phyloP scores from a whole-genome alignment of 1,139 yeast genomes.

The Dujonia santamariae region DNA sequence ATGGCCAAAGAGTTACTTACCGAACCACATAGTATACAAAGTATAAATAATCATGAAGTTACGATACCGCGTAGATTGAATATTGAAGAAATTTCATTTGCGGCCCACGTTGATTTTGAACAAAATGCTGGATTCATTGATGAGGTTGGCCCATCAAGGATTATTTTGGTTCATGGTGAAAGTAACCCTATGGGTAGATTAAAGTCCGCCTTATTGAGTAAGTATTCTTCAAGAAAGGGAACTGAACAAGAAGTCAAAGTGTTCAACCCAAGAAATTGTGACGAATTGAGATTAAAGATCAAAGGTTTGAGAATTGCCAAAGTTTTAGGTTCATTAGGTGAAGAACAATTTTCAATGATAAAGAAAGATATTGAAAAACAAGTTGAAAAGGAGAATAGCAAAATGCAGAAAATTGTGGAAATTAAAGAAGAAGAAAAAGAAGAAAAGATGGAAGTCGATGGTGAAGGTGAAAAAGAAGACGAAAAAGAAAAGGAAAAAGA shows the following conservation, averaged over 20 bases:
- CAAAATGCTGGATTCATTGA: conserved; percentile 92
- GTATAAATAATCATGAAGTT: conserved; percentile 73
- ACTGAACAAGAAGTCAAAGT: conserved; percentile 92
- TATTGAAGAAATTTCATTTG: conserved; percentile 95
- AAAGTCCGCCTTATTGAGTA: conserved; percentile 86
- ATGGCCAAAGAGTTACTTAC: conserved; percentile 88
- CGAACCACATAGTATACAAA: conserved; percentile 87
- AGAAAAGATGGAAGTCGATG: too few relatives aligned
- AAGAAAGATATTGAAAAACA: conserved; percentile 30
- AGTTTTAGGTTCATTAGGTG: conserved; percentile 77
- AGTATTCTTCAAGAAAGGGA: conserved; percentile 76
- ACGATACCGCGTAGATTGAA: conserved; percentile 82
- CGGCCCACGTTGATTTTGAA: conserved; percentile 97
- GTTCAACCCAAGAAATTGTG: conserved; percentile 90
- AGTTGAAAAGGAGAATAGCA: conserved; percentile 13
- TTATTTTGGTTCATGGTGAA: conserved; percentile 96
- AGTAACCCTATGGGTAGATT: conserved; percentile 96
- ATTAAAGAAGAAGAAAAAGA: conserved; percentile 8
- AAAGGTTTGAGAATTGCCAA: conserved; percentile 84
- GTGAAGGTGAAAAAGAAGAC: conserved; percentile 17
- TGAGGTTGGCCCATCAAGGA: conserved; percentile 75
- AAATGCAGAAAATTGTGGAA: conserved; percentile 1
- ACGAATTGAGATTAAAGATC: conserved; percentile 70
- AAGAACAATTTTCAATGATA: conserved; percentile 35
- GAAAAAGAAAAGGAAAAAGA: conserved; percentile 12